A percentile compares a stretch with the other conserved stretches of the same genome.
Evolutionary conservation across 257 asterid species (phyloP).

Genomic region (Paulownia fortunei): DNA sequence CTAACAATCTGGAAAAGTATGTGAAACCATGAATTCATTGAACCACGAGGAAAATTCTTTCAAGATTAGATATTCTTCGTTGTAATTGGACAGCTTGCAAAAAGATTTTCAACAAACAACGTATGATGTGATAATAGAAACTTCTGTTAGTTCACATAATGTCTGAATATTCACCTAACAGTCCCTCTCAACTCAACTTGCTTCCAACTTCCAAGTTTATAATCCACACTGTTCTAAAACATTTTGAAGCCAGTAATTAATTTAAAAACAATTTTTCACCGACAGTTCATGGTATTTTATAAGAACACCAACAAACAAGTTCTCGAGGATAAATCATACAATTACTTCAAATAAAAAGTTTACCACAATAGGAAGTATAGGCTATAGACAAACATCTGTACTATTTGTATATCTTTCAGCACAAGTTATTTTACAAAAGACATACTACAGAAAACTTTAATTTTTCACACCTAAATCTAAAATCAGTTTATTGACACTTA

Average conservation of each 20-base stretch:
- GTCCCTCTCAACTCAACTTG: no score
- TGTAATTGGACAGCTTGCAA: no score
- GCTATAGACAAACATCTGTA: conserved; percentile 19
- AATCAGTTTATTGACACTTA: conserved; percentile 52
- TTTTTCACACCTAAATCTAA: conserved; percentile 30
- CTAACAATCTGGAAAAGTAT: conserved; percentile 8
- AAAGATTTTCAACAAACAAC: no score
- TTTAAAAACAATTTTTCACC: no score
- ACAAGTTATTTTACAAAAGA: conserved; percentile 26
- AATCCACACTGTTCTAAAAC: no score
- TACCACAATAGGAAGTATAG: neutral
- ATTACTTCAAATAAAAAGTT: neutral
- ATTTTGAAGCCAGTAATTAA: no score
- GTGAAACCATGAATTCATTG: neutral
- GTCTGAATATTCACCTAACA: neutral
- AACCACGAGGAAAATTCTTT: neutral
- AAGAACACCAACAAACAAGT: neutral
- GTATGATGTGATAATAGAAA: neutral
- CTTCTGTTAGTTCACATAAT: neutral
- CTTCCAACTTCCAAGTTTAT: no score
- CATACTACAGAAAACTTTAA: conserved; percentile 12
- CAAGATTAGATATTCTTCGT: neutral
- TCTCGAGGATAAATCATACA: conserved; percentile 4
- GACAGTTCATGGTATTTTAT: no score
- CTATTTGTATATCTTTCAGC: conserved; percentile 26